Conservation (phyloP, 345 rosid genomes). For the Salix koriyanagi region DNA sequence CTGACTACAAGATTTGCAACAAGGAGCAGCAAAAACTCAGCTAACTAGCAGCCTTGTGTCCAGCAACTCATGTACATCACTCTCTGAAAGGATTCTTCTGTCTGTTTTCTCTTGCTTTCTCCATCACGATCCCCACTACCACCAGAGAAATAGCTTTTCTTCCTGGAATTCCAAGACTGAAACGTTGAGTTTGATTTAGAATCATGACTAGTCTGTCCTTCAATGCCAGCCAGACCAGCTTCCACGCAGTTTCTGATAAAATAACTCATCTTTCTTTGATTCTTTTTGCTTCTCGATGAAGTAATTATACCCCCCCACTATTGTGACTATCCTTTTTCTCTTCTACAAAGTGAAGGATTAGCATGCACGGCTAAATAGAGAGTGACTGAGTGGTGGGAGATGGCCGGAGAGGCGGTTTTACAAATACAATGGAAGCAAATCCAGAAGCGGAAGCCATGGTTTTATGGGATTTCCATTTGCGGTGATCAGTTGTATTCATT, state of each 20-base stretch:
- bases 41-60: conserved; percentile 22
- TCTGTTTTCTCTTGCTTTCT: conserved; percentile 11
- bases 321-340: too few species aligned
- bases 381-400: background rate
- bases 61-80: conserved; percentile 45
- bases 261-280: background rate
- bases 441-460: background rate
- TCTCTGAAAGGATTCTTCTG: conserved; percentile 34
- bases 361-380: background rate
- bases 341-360: background rate
- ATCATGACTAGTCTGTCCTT: background rate
- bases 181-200: conserved; percentile 6
- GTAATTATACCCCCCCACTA: background rate
- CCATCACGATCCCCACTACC: background rate
- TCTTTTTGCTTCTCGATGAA: background rate
- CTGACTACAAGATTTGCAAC: background rate
- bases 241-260: background rate
- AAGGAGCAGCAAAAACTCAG: too few species aligned
- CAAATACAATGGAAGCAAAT: background rate
- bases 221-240: background rate
- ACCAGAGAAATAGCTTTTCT: background rate
- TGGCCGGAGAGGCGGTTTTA: background rate
- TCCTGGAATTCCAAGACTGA: background rate
- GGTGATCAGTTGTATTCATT: background rate
- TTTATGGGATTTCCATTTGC: conserved; percentile 2